These are phyloP conservation scores for Calonectria pseudoturangicola DNA, from an alignment of 2,329 filamentous ascomycete genomes.

Conservation along the genomic window DNA sequence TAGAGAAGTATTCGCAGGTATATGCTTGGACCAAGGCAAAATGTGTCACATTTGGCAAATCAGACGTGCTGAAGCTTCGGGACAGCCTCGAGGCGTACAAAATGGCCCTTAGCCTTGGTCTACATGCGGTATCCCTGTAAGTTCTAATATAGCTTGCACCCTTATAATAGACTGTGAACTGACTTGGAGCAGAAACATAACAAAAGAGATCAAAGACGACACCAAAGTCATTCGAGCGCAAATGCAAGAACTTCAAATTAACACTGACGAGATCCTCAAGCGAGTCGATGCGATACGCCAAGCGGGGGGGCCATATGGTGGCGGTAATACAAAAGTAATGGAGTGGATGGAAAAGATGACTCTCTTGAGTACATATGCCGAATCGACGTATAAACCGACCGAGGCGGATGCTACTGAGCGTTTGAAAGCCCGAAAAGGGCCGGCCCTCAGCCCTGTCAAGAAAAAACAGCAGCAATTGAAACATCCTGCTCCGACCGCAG, in stretches of 20 bases:
- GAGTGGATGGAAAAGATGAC: slow-evolving; percentile 1
- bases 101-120: background rate
- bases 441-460: background rate
- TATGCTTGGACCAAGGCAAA: slow-evolving; percentile 6
- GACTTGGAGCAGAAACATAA: background rate
- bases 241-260: background rate
- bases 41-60: slow-evolving; percentile 1
- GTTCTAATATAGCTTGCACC: background rate
- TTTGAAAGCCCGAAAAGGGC: background rate
- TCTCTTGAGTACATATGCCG: background rate
- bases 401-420: background rate
- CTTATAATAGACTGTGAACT: background rate
- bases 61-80: background rate
- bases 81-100: slow-evolving; percentile 1
- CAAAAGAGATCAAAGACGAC: background rate
- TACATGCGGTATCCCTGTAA: background rate
- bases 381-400: background rate
- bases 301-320: too few relatives aligned
- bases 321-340: background rate
- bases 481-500: background rate
- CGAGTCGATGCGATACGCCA: background rate
- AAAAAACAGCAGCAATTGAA: background rate
- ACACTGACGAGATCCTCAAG: background rate
- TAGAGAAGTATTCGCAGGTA: background rate
- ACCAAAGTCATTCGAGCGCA: background rate